Base-by-base conservation (phyloP, 306 rosid species). In the Quercus wislizeni region DNA sequence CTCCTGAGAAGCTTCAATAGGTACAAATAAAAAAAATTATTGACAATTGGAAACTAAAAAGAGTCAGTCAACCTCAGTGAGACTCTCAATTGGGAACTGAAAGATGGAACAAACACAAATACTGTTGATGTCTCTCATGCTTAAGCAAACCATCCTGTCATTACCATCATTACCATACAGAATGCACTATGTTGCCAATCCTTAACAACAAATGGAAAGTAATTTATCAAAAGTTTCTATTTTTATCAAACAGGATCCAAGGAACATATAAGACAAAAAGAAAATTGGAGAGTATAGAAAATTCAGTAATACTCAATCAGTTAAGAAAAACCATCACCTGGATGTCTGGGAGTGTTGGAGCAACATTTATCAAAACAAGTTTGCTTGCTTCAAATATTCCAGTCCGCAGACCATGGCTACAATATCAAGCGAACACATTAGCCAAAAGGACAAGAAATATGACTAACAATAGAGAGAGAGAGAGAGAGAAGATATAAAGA, bases 341-440 rank as follows among this genome's bases (percentile, higher is more conserved):
- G 85, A 96, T 85, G 58, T 90, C 99, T 14, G 96, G 98, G 12
- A 96, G 88, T 33, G 94, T 89, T 27, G 99, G 99, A 79, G 98
- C 97, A 80, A 96, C 33, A 84, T 96, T 91, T 87, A 91, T 78
- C 79, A 96, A 79, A 73, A 96, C 84, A 79, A 93, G 86, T 88
- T 89, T 91, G 85, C 97, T 96, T 49, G 97, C 98, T 89, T 96
- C 99, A 87, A 88, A 93, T 80, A 96, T 89, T 85, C 99, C 99
- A 82, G 99, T 96, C 78, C 99, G 96, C 83, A 96, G 81, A 51
- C 97, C 99, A 83, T 96, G 99, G 88, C 99, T 96, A 86, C 87
- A 93, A 81, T 56, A 59, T 69, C 74, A 88, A 81, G 69, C 81
- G 74, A 78, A 77, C 57, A 43, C 28, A 76, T 90, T 27, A 91